These are phyloP conservation scores for Aspergillus neoniger DNA, from an alignment of 2,329 filamentous ascomycete species.

Conservation along the genomic window DNA sequence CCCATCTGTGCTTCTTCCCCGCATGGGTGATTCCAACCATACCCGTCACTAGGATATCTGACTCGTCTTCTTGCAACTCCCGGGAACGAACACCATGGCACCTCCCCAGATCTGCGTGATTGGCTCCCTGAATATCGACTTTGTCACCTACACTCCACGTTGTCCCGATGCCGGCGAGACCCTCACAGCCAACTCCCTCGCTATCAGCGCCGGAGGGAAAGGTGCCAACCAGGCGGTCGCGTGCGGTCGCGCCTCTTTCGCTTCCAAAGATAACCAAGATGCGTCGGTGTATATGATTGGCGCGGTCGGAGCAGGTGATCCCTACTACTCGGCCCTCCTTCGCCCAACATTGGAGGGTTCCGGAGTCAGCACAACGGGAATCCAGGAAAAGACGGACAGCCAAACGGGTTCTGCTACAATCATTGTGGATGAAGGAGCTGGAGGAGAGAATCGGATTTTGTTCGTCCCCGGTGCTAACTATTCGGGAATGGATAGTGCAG, in stretches of 20 bases:
- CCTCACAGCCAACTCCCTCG: slow-evolving; percentile 74
- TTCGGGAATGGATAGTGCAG: slow-evolving; percentile 43
- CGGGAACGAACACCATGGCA: slow-evolving; percentile 32
- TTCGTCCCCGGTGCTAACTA: slow-evolving; percentile 71
- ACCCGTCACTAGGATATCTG: background rate
- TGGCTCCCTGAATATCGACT: slow-evolving; percentile 92
- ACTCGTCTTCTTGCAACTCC: background rate
- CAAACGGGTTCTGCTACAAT: slow-evolving; percentile 74
- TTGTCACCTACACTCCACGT: slow-evolving; percentile 83
- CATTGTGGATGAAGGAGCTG: slow-evolving; percentile 70
- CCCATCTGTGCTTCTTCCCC: background rate
- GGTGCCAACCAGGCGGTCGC: slow-evolving; percentile 95
- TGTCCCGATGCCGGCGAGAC: slow-evolving; percentile 86
- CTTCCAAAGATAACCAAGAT: slow-evolving; percentile 19
- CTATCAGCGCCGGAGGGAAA: slow-evolving; percentile 84
- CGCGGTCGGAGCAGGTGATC: slow-evolving; percentile 63
- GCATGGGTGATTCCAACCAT: background rate
- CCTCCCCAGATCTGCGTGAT: slow-evolving; percentile 70
- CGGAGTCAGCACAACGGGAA: slow-evolving; percentile 62
- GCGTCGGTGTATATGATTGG: slow-evolving; percentile 69
- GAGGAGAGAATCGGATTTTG: slow-evolving; percentile 73
- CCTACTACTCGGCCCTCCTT: slow-evolving; percentile 66
- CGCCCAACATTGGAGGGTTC: slow-evolving; percentile 59
- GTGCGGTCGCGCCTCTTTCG: slow-evolving; percentile 61
- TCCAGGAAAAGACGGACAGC: slow-evolving; percentile 49